Evolutionary conservation across 2,329 filamentous ascomycete species (phyloP).

Genomic region (Chaetomium sp.): DNA sequence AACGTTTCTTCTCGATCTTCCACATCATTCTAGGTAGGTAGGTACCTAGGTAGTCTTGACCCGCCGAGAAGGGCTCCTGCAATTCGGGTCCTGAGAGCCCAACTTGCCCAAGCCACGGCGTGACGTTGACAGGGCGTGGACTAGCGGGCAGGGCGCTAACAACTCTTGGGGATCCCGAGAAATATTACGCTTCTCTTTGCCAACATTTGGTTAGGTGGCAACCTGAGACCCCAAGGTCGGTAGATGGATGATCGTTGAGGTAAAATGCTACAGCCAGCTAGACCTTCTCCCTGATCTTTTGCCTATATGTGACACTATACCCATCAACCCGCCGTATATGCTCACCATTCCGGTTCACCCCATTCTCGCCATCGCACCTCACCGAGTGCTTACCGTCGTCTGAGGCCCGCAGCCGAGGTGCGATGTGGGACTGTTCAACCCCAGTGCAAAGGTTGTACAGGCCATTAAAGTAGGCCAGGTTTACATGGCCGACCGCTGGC

Average conservation of each 20-base stretch:
- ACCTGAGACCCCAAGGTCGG: not conserved
- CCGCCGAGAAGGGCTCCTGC: too few relatives aligned
- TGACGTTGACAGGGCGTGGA: not conserved
- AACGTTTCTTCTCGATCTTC: not conserved
- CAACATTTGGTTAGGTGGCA: not conserved
- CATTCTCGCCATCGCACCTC: not conserved
- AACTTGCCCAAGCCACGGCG: not conserved
- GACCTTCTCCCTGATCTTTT: not conserved
- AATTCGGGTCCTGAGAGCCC: not conserved
- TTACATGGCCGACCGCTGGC: not conserved
- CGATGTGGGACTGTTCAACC: not conserved
- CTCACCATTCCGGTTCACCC: not conserved
- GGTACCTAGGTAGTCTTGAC: too few relatives aligned
- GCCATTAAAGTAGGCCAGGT: not conserved
- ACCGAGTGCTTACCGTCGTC: not conserved
- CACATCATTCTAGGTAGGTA: too few relatives aligned
- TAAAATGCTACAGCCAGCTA: not conserved
- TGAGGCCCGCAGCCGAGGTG: not conserved
- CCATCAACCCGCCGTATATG: not conserved
- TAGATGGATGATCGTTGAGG: too few relatives aligned
- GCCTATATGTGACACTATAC: not conserved
- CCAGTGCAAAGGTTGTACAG: not conserved
- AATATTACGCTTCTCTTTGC: not conserved
- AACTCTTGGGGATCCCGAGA: not conserved
- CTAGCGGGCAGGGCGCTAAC: too few relatives aligned